Percentiles rank a stretch among this genome's conserved stretches.
Conservation (phyloP, 2,329 filamentous ascomycete species). For the Aspergillus felis region DNA sequence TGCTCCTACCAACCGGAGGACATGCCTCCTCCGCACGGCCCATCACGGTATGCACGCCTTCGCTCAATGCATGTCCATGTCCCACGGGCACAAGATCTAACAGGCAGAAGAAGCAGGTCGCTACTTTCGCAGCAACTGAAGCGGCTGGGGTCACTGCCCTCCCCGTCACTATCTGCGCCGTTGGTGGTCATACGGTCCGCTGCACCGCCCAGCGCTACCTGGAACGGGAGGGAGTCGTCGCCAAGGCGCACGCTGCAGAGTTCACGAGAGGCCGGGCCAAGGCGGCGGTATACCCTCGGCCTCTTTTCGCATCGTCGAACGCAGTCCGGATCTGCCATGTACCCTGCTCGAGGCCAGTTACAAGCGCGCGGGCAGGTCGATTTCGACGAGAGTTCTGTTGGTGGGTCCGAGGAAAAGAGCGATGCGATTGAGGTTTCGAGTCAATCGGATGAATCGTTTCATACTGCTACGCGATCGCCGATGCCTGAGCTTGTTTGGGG, state of each 20-base stretch:
- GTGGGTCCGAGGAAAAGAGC: not conserved
- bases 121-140: not conserved
- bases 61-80: not conserved
- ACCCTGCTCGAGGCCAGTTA: not conserved
- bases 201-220: not conserved
- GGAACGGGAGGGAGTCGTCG: not conserved
- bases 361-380: not conserved
- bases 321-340: not conserved
- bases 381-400: not conserved
- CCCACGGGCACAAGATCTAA: no score
- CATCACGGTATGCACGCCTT: not conserved
- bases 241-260: not conserved
- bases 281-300: not conserved
- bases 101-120: not conserved
- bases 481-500: not conserved
- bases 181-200: not conserved
- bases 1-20: constrained; percentile 13
- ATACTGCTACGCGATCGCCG: constrained; percentile 1
- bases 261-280: not conserved
- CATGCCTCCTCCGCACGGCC: constrained; percentile 2
- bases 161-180: not conserved
- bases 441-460: constrained; percentile 5
- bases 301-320: not conserved
- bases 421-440: not conserved
- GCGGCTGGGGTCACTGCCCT: not conserved